Evolutionary conservation across 148 eudicot species (phyloP), one percentile per base, ranked within the genome.

Genomic region (Linanthus parryae): DNA sequence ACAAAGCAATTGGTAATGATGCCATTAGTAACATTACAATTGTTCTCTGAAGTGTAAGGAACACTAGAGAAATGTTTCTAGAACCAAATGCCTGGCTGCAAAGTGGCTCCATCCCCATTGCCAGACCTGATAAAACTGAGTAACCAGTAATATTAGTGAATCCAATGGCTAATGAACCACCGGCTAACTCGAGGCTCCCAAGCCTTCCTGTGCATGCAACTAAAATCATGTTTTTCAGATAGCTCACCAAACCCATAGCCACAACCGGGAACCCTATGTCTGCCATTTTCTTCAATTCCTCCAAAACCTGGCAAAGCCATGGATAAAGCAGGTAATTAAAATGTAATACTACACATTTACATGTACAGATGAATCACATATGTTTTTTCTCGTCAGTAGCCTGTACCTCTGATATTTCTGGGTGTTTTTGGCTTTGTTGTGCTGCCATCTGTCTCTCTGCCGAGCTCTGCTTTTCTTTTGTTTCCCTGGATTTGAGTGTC

Each of bases 41-140:
- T 12, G 81, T 88, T 72, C 85, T 65, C 49, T 59, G 77, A 34
- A 83, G 64, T 4, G 78, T 71, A 26, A 71, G 68, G 41, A 71
- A 62, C 27, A 66, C 66, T 57, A 83, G 55, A 9, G 73, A 44
- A 21, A 64, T 62, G 62, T 88, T 88, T 48, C 63, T 61, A 23
- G 92, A 83, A 22, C 96, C 96, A 53, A 71, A 78, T 30, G 83
- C 94, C 63, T 88, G 96, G 84, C 92, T 88, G 57, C 92, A 88
- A 16, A 88, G 67, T 33, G 96, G 96, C 62, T 88, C 96, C 92
- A 88, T 80, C 24, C 96, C 96, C 83, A 70, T 73, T 59, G 96
- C 85, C 44, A 88, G 75, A 44, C 96, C 96, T 22, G 77, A 83
- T 22, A 88, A 60, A 44, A 88, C 81, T 4, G 96, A 88, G 77